phyloP scores from a whole-genome alignment of 371 early-diverging fungal genomes.

The Apophysomyces variabilis region DNA sequence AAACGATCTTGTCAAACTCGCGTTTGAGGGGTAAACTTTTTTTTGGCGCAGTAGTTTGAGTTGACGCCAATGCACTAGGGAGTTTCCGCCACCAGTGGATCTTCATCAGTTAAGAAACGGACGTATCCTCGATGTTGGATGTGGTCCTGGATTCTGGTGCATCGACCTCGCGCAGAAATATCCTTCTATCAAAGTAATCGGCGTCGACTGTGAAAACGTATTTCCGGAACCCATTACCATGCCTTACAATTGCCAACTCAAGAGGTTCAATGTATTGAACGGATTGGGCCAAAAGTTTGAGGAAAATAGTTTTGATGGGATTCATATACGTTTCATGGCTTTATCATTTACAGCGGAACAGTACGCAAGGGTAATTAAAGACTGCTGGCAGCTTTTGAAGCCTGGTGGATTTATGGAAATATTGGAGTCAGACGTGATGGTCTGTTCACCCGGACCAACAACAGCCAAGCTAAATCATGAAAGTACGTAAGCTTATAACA shows the following conservation, averaged over 20 bases:
- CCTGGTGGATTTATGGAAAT: slow-evolving; percentile 33
- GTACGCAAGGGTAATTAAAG: slow-evolving; percentile 24
- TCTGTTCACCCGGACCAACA: slow-evolving; percentile 37
- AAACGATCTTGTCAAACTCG: slow-evolving; percentile 38
- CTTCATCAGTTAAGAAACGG: slow-evolving; percentile 23
- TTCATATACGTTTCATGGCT: slow-evolving; percentile 41
- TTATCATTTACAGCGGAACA: slow-evolving; percentile 31
- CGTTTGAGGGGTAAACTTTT: slow-evolving; percentile 37
- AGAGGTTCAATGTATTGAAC: slow-evolving; percentile 25
- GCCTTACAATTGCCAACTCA: slow-evolving; percentile 33
- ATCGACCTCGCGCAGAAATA: slow-evolving; percentile 35
- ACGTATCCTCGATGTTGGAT: slow-evolving; percentile 45
- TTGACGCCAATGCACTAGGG: slow-evolving; percentile 20
- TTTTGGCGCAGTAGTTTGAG: slow-evolving; percentile 12
- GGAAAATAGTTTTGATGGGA: slow-evolving; percentile 25
- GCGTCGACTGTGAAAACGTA: slow-evolving; percentile 31
- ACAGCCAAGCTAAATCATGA: slow-evolving; percentile 33
- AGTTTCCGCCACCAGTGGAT: slow-evolving; percentile 32
- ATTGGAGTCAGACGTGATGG: slow-evolving; percentile 37
- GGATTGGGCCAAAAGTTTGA: slow-evolving; percentile 17
- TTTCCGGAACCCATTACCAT: slow-evolving; percentile 29
- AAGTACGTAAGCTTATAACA: slow-evolving; percentile 23
- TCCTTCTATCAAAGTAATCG: slow-evolving; percentile 32
- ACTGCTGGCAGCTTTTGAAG: slow-evolving; percentile 36
- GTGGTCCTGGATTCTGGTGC: slow-evolving; percentile 51